Percentiles rank a stretch among this genome's conserved stretches.
These are phyloP conservation scores for Solanum neorickii DNA, from an alignment of 257 asterid genomes.

Conservation along the genomic window DNA sequence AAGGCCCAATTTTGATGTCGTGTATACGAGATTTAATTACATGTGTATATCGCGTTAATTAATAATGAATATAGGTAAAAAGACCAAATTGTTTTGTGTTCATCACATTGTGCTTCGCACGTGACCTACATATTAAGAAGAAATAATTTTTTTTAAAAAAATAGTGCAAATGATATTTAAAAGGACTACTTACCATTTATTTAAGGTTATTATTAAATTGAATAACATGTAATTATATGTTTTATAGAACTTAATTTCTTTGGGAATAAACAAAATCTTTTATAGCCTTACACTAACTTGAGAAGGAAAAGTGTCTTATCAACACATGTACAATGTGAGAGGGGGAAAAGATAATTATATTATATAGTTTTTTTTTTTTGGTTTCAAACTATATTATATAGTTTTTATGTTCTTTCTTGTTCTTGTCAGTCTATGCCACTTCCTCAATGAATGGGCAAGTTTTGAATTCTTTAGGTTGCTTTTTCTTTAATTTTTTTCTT, in stretches of 20 bases:
- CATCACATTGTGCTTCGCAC: too few relatives aligned
- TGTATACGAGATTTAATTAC: too few relatives aligned
- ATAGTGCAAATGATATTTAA: too few relatives aligned
- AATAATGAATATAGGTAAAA: too few relatives aligned
- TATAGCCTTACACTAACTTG: neutral
- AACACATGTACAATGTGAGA: neutral
- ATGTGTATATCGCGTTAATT: too few relatives aligned
- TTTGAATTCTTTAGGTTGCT: neutral
- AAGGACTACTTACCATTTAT: neutral
- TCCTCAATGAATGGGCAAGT: neutral
- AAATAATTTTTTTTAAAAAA: too few relatives aligned
- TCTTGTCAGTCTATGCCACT: neutral
- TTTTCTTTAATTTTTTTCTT: neutral
- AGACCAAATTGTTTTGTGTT: too few relatives aligned
- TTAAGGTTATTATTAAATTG: neutral
- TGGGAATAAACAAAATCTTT: neutral
- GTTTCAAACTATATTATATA: neutral
- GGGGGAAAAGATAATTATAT: neutral
- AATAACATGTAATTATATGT: neutral
- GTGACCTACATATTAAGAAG: too few relatives aligned
- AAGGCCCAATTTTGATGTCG: neutral
- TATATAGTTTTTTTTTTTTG: neutral
- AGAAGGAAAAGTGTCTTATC: neutral
- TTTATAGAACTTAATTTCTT: neutral
- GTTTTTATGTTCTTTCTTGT: neutral